Evolutionary conservation across 305 asterid genomes (phyloP).

Genomic region (Salvia sclarea): DNA sequence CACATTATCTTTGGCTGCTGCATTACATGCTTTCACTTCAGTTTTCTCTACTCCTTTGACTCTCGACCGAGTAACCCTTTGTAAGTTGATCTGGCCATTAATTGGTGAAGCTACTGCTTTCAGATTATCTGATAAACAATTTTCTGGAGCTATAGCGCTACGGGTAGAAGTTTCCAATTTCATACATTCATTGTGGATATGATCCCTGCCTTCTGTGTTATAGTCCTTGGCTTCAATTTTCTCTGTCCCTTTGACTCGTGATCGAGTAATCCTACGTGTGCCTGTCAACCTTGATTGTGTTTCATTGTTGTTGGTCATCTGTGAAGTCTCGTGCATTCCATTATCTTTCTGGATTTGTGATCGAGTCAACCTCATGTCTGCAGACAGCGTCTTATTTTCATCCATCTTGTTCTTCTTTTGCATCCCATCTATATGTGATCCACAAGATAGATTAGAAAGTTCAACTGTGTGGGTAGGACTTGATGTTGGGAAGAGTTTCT

Average conservation of each 20-base stretch:
- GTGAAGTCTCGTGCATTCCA: conserved; percentile 29
- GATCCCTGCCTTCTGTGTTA: conserved; percentile 6
- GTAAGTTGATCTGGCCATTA: conserved; percentile 21
- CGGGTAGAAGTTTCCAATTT: conserved; percentile 9
- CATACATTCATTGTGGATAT: conserved; percentile 7
- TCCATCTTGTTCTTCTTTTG: conserved; percentile 28
- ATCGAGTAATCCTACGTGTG: conserved; percentile 35
- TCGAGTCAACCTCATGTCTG: conserved; percentile 40
- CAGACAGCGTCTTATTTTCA: conserved; percentile 35
- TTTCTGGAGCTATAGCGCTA: neutral
- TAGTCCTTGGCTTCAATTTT: conserved; percentile 26
- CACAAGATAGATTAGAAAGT: conserved; percentile 27
- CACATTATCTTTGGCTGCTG: conserved; percentile 5
- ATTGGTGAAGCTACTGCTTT: conserved; percentile 20
- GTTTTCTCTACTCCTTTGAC: conserved; percentile 23
- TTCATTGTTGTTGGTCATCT: conserved; percentile 24
- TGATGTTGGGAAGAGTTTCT: conserved; percentile 46
- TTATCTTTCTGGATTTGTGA: conserved; percentile 36
- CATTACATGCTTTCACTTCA: conserved; percentile 14
- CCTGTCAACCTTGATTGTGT: conserved; percentile 18
- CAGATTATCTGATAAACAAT: conserved; percentile 17
- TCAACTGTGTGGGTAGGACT: conserved; percentile 31
- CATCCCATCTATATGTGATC: conserved; percentile 20
- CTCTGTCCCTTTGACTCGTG: conserved; percentile 28
- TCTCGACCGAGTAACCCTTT: conserved; percentile 38